Base-by-base conservation (phyloP, 768 basidiomycete species). In the Pisolithus marmoratus region DNA sequence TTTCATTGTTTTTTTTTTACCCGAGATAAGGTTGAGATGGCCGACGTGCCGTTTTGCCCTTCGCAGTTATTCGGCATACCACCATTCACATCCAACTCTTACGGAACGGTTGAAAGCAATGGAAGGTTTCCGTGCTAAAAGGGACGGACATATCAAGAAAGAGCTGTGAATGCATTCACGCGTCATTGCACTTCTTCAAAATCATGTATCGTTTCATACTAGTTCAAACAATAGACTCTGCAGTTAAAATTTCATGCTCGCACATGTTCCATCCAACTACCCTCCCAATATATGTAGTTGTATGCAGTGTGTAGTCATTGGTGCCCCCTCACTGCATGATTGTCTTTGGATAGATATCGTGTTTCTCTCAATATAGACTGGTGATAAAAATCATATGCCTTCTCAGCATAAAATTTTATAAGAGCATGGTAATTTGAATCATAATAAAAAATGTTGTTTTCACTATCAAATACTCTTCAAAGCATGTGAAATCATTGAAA, bases 81-180 rank as follows among this genome's bases (percentile, higher is more conserved):
- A 96, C 67, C 92, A 97, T 69, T 94, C 90, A 44, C 95, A 99
- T 69, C 95, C 95, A 5, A 96, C 93, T 2, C 68, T 99, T 57
- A 87, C 89, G 36, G 94, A 99, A 72, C 80, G 94, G 8, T 72
- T 97, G 61, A 84, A 81, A 56, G 90, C 82, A 2, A 76, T 96
- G 37, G 91, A 95, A 53, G 65, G 70, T n/a, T 83, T 79, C 74
- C 77, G 83, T 59, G 69, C 66, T 5, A 69, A 73, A 54, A 71
- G 71, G 31, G 37, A 49, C 0, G 59, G 56, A 55, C 49, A 63
- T 52, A 56, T 40, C 44, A 69, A 66, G 51, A 68, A 70, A 55
- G 59, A 55, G 43, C 38, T 61, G 0, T 67, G 67, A 49, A 12
- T 34, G 17, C 20, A n/a, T 20, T 2, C 23, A 41, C n/a, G 6